These are phyloP conservation scores for Eutrema japonicum DNA, from an alignment of 345 rosid species.

Conservation along the genomic window DNA sequence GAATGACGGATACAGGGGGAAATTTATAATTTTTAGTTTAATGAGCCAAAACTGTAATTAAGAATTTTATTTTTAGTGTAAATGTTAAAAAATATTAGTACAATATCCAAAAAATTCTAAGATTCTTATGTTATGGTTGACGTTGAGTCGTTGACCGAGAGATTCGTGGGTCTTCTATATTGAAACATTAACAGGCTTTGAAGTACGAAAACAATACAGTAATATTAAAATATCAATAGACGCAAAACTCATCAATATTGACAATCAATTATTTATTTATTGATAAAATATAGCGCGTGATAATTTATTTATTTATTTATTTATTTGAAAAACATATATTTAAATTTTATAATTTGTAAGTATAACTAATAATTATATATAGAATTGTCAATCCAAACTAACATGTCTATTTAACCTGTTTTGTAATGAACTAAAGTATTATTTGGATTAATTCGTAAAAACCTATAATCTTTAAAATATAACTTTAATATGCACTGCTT, in stretches of 20 bases:
- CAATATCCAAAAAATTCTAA: not conserved
- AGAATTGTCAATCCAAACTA: too few species aligned
- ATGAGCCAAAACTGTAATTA: not conserved
- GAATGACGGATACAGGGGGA: not conserved
- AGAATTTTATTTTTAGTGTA: not conserved
- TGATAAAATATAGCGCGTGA: too few species aligned
- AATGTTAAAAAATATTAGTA: not conserved
- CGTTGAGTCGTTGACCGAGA: constrained; percentile 43
- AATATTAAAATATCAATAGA: constrained; percentile 19
- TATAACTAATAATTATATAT: too few species aligned
- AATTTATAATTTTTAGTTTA: not conserved
- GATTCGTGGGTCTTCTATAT: constrained; percentile 37
- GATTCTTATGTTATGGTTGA: constrained; percentile 17
- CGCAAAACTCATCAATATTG: constrained; percentile 18
- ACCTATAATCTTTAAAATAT: too few species aligned
- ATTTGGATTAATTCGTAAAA: too few species aligned
- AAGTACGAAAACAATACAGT: constrained; percentile 22
- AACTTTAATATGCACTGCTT: too few species aligned
- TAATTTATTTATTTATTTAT: too few species aligned
- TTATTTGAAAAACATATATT: too few species aligned
- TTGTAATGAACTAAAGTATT: too few species aligned
- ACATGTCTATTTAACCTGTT: too few species aligned
- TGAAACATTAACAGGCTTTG: constrained; percentile 31
- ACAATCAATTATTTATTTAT: not conserved
- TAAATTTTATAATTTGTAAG: too few species aligned